Percentiles rank a stretch among this genome's conserved stretches.
Conservation (phyloP, 2,329 filamentous ascomycete genomes). For the Penicillium fuscoglaucum region DNA sequence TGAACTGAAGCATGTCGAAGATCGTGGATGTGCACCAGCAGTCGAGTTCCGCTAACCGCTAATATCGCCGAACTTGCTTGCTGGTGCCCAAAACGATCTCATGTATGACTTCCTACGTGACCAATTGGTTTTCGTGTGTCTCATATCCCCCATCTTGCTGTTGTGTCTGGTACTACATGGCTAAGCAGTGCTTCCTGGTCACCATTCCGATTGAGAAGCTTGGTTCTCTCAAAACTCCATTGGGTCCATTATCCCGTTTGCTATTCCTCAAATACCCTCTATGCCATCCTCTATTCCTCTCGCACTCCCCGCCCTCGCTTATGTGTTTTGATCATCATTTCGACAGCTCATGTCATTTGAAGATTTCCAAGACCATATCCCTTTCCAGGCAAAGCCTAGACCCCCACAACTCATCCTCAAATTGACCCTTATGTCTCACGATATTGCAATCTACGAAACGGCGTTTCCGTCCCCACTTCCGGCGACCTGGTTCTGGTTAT, state of each 20-base stretch:
- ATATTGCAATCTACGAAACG: conserved; percentile 24
- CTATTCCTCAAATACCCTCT: conserved; percentile 4
- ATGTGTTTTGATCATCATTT: background rate
- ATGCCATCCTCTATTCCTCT: background rate
- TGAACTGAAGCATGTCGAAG: conserved; percentile 82
- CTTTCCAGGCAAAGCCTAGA: conserved; percentile 11
- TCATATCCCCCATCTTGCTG: background rate
- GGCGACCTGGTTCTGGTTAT: conserved; percentile 16
- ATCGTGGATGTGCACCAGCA: conserved; percentile 78
- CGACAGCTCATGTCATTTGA: background rate
- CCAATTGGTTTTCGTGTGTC: background rate
- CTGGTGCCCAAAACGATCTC: conserved; percentile 15
- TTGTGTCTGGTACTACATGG: conserved; percentile 1
- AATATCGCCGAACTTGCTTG: conserved; percentile 36
- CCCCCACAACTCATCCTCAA: conserved; percentile 12
- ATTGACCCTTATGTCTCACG: conserved; percentile 30
- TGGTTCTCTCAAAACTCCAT: background rate
- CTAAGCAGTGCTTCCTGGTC: conserved; percentile 15
- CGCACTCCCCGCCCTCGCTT: background rate
- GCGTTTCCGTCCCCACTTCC: conserved; percentile 20
- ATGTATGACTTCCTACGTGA: background rate
- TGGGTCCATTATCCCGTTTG: background rate
- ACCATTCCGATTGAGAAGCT: background rate
- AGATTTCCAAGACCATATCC: background rate
- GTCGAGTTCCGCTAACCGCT: conserved; percentile 87